A percentile compares a stretch with the other conserved stretches of the same genome.
Evolutionary conservation across 805 yeast species (phyloP).

Genomic region (Metschnikowia cubensis): DNA sequence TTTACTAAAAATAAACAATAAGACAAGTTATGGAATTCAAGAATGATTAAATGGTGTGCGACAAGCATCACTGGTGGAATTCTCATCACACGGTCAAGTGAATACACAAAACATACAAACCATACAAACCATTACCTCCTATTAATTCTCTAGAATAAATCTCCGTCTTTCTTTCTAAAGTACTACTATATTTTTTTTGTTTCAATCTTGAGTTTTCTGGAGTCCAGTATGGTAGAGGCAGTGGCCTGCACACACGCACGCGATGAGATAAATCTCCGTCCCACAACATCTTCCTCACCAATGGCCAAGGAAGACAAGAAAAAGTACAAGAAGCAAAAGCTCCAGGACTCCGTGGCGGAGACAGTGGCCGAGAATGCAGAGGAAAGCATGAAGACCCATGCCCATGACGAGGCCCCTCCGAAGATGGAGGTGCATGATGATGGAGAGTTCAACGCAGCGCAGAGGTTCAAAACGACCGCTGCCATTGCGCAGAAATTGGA

Average conservation of each 20-base stretch:
- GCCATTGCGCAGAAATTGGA: conserved; percentile 58
- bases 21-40: too few species aligned
- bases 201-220: too few species aligned
- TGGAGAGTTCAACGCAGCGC: conserved; percentile 56
- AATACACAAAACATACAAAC: too few species aligned
- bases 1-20: too few species aligned
- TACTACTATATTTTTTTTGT: too few species aligned
- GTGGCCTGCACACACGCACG: not conserved
- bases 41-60: too few species aligned
- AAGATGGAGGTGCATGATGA: conserved; percentile 54
- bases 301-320: conserved; percentile 18
- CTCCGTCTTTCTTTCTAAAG: too few species aligned
- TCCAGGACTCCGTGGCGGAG: conserved; percentile 54
- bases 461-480: conserved; percentile 64
- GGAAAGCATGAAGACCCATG: conserved; percentile 46
- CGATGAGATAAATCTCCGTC: conserved; percentile 3
- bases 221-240: too few species aligned
- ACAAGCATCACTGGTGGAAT: too few species aligned
- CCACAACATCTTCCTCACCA: not conserved
- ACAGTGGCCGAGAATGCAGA: conserved; percentile 67
- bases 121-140: too few species aligned
- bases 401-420: conserved; percentile 35
- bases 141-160: too few species aligned
- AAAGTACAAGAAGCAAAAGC: conserved; percentile 37
- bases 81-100: too few species aligned